A percentile compares a stretch with the other conserved stretches of the same genome.
These are phyloP conservation scores for Luffa aegyptiaca DNA, from an alignment of 306 rosid species.

Conservation along the genomic window DNA sequence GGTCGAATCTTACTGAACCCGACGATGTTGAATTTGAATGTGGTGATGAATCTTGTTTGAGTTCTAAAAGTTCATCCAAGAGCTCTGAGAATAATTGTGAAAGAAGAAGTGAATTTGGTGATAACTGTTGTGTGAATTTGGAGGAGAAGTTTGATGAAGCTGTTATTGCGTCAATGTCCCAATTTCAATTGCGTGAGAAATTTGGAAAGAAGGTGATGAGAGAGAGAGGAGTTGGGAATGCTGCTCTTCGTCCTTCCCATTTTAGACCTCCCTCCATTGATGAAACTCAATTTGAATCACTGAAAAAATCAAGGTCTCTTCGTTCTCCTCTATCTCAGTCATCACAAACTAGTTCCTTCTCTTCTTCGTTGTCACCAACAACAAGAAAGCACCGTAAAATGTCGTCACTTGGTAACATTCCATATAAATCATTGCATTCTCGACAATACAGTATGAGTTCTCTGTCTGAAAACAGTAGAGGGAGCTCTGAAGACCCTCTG, in stretches of 20 bases:
- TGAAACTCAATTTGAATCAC: slow-evolving; percentile 59
- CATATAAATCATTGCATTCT: slow-evolving; percentile 29
- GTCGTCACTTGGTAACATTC: slow-evolving; percentile 19
- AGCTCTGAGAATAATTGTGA: slow-evolving; percentile 18
- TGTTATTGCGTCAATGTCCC: slow-evolving; percentile 36
- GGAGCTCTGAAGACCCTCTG: slow-evolving; percentile 20
- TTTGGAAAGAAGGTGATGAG: slow-evolving; percentile 30
- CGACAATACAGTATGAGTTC: slow-evolving; percentile 26
- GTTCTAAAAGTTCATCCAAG: slow-evolving; percentile 39
- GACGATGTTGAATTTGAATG: slow-evolving; percentile 23
- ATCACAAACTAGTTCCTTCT: slow-evolving; percentile 37
- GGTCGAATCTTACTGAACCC: slow-evolving; percentile 22
- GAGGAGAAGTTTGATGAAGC: slow-evolving; percentile 34
- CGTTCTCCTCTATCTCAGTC: slow-evolving; percentile 38
- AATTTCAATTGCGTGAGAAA: slow-evolving; percentile 38
- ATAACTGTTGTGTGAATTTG: slow-evolving; percentile 34
- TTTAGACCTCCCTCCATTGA: slow-evolving; percentile 61
- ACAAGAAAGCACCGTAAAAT: slow-evolving; percentile 12
- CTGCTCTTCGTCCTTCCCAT: slow-evolving; percentile 22
- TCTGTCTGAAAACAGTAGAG: slow-evolving; percentile 19
- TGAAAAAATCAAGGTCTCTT: slow-evolving; percentile 22
- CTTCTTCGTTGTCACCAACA: slow-evolving; percentile 50
- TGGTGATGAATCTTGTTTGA: slow-evolving; percentile 51
- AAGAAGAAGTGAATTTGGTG: slow-evolving; percentile 35
- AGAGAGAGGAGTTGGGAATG: slow-evolving; percentile 20